A percentile compares a stretch with the other conserved stretches of the same genome.
Conservation (phyloP, 495 filamentous ascomycete genomes). For the Letharia columbiana region DNA sequence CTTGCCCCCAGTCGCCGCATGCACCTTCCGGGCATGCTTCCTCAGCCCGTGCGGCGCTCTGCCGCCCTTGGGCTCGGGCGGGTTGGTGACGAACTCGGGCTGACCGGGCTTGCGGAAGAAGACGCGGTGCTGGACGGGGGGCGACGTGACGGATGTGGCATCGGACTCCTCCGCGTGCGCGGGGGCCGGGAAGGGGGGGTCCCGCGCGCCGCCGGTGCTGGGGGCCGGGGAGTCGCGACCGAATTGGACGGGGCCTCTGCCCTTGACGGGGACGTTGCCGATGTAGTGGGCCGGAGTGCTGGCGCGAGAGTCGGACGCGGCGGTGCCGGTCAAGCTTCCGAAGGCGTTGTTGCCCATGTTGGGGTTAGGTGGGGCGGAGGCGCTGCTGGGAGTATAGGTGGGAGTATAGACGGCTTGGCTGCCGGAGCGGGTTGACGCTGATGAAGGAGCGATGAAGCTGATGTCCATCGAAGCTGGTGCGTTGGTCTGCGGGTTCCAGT, state of each 20-base stretch:
- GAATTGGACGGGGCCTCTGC: slow-evolving; percentile 1
- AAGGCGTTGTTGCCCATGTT: neutral
- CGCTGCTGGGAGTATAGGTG: neutral
- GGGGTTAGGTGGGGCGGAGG: neutral
- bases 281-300: neutral
- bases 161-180: neutral
- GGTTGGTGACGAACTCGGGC: slow-evolving; percentile 15
- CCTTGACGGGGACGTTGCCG: neutral
- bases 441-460: slow-evolving; percentile 5
- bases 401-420: neutral
- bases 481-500: neutral
- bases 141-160: neutral
- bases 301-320: neutral
- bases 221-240: neutral
- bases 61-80: neutral
- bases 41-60: neutral
- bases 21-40: slow-evolving; percentile 3
- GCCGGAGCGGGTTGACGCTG: neutral
- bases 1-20: neutral
- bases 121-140: slow-evolving; percentile 13
- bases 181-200: neutral
- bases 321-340: neutral
- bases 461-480: slow-evolving; percentile 3
- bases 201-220: neutral
- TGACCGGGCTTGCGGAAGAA: slow-evolving; percentile 18